Base-by-base conservation (phyloP, 306 rosid genomes). In the Cucumis melo region DNA sequence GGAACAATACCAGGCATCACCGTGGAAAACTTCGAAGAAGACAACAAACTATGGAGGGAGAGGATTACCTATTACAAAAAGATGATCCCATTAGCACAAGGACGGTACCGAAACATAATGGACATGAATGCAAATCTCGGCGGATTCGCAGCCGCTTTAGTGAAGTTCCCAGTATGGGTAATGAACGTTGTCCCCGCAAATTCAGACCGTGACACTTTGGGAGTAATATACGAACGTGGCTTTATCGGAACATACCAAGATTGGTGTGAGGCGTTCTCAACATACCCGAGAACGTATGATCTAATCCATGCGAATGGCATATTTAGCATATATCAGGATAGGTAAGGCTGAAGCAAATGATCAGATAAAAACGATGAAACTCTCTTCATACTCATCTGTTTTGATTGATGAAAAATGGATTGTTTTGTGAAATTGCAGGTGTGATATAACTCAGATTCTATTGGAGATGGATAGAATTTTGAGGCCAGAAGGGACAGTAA, bases 111-210 rank as follows among this genome's bases (percentile, higher is more conserved):
- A 58, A 95, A 95, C 78, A 58, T 92, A 15, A 90, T 92, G 82
- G 99, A 95, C 84, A 95, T 92, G 99, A 92, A 92, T 82, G 97
- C 99, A 64, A 32, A 86, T 79, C 89, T 95, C 3, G 98, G 99
- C 46, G 97, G 99, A 11, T 90, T 94, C 56, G 91, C 99, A 24
- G 97, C 91, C 6, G 87, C 93, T 9, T 10, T 89, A 80, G 0
- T 71, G 8, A 89, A 88, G 78, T 89, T 80, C 77, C 96, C 95
- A 0, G 95, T 90, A 20, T 90, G 99, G 99, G 96, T 94, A 50
- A 94, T 94, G 97, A 92, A 94, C 79, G 91, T 89, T 62, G 89
- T 92, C 55, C 96, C 96, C 1, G 83, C 92, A 39, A 84, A 87
- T 82, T 83, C 96, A 24, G 82, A 89, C 55, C 88, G 68, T 44